Percentiles rank a stretch among this genome's conserved stretches.
These are phyloP conservation scores for Alternaria arborescens DNA, from an alignment of 2,329 filamentous ascomycete genomes.

Conservation along the genomic window DNA sequence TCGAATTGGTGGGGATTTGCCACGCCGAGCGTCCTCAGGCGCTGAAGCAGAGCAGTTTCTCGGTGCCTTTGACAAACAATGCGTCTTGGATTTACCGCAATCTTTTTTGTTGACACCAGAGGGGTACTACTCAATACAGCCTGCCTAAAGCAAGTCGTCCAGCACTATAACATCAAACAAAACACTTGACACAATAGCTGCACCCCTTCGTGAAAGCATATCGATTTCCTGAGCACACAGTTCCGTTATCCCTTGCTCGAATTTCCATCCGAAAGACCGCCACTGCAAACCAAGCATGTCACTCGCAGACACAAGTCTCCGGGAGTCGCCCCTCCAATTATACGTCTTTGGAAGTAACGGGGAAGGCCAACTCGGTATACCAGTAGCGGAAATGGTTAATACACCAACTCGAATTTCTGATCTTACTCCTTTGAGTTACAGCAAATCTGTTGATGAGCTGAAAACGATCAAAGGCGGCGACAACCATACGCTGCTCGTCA, in stretches of 20 bases:
- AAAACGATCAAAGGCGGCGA: conserved; percentile 70
- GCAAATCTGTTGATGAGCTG: conserved; percentile 16
- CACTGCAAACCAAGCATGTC: not conserved
- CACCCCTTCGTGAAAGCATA: too few relatives aligned
- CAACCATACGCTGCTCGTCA: conserved; percentile 83
- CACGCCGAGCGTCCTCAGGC: not conserved
- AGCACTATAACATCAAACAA: not conserved
- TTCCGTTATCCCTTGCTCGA: not conserved
- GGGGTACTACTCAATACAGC: not conserved
- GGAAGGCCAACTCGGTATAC: conserved; percentile 61
- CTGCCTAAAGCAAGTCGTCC: not conserved
- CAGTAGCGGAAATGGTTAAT: conserved; percentile 52
- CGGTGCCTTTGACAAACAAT: not conserved
- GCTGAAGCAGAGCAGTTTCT: not conserved
- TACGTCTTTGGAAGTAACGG: conserved; percentile 63
- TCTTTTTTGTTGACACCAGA: not conserved
- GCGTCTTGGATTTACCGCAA: not conserved
- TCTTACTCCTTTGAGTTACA: not conserved
- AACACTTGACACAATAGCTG: too few relatives aligned
- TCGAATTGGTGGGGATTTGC: not conserved
- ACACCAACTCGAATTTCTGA: conserved; percentile 24
- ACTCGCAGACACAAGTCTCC: too few relatives aligned
- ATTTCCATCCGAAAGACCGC: not conserved
- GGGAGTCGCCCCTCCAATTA: conserved; percentile 30
- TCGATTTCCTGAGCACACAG: not conserved